Conservation (phyloP, 106 monocot genomes). For the Platanthera zijinensis region DNA sequence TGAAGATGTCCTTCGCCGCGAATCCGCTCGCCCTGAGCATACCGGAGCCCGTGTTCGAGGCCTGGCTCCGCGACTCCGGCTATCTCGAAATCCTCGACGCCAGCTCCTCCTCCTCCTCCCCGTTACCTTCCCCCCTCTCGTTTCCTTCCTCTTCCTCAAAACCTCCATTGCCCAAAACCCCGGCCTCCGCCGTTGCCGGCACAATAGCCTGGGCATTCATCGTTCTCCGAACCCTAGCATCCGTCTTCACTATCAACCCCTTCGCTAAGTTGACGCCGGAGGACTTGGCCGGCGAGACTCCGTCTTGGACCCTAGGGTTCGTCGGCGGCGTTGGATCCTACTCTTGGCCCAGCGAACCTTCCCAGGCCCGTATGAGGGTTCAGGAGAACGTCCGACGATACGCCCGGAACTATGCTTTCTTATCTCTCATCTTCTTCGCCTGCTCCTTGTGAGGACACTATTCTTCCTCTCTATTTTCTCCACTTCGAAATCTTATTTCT, state of each 20-base stretch:
- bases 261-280: constrained; percentile 57
- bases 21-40: constrained; percentile 84
- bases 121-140: constrained; percentile 6
- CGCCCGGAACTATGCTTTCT: constrained; percentile 58
- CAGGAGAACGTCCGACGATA: constrained; percentile 89
- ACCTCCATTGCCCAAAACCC: background rate
- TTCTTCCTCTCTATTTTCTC: background rate
- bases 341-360: constrained; percentile 57
- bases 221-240: constrained; percentile 33
- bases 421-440: constrained; percentile 51
- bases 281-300: constrained; percentile 47
- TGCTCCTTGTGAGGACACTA: constrained; percentile 53
- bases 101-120: constrained; percentile 15
- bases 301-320: constrained; percentile 71
- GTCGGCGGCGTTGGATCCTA: constrained; percentile 42
- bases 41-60: constrained; percentile 70
- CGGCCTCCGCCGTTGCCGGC: constrained; percentile 6
- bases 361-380: constrained; percentile 68
- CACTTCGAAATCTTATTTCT: background rate
- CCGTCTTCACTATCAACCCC: constrained; percentile 67
- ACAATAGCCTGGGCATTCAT: constrained; percentile 11
- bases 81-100: constrained; percentile 82
- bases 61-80: constrained; percentile 91
- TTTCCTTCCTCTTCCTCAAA: constrained; percentile 3
- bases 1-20: constrained; percentile 43